Base-by-base conservation (phyloP, 345 rosid genomes). In the Populus davidiana region DNA sequence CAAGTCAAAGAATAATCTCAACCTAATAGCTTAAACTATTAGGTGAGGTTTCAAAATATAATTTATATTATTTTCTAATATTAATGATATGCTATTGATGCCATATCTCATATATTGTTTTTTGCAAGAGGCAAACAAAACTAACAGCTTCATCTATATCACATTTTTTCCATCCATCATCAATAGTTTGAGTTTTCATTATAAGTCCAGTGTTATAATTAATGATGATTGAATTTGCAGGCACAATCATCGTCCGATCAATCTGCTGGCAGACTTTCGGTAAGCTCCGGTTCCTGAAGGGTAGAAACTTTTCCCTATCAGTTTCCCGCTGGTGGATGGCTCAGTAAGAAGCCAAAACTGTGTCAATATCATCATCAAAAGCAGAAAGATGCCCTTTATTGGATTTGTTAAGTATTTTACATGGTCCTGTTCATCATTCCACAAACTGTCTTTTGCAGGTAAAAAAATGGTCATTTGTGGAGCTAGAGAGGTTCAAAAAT, bases 401-500 rank as follows among this genome's bases (percentile, higher is more conserved):
- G 36, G 44, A 39, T 8, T 41, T 63, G 20, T 63, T 63, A 17
- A 63, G 54, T 13, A 16, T 27, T 21, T 2, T 33, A 25, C 16
- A 41, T 8, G 16, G 12, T n/a, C 59, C 21, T 21, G 9, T 69
- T 50, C 64, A 25, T 54, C 41, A 33, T 52, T 35, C 36, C 43
- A 4, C 44, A 73, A 47, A 47, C 33, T 73, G 21, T 69, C 52
- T 52, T 79, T 38, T 36, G 59, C 88, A 91, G 96, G 89, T 90
- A 23, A 82, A 78, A 67, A 84, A 85, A 29, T 84, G 81, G 81
- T 79, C 88, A 25, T 85, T 63, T 20, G 73, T 82, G 6, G 93
- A 93, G 56, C 70, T 86, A 72, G 89, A 83, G 84, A 82, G 85
- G 68, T 90, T 90, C 81, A 83, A 81, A 79, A 81, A 76, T n/a